Evolutionary conservation across 768 basidiomycete genomes (phyloP).

Genomic region (Boletales sp.): DNA sequence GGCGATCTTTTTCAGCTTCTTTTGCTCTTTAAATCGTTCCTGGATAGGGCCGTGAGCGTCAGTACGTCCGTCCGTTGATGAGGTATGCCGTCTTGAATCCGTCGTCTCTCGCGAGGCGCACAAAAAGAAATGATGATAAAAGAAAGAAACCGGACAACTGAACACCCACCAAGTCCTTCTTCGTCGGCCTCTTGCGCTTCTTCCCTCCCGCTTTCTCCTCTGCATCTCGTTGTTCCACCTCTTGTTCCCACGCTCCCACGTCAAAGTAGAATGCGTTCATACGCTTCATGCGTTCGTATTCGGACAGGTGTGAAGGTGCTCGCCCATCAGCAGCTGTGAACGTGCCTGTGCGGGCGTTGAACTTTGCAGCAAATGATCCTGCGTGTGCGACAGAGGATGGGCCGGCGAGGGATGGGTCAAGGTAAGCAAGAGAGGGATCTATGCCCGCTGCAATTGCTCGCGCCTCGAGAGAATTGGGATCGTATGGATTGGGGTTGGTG

Average conservation of each 20-base stretch:
- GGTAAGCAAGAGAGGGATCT: slow-evolving; percentile 74
- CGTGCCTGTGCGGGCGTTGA: slow-evolving; percentile 78
- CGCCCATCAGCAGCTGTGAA: slow-evolving; percentile 66
- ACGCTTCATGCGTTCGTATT: slow-evolving; percentile 71
- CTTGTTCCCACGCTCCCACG: slow-evolving; percentile 72
- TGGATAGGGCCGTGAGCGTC: slow-evolving; percentile 30
- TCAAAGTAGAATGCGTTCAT: slow-evolving; percentile 92
- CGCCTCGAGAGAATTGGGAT: slow-evolving; percentile 52
- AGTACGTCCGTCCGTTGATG: slow-evolving; percentile 24
- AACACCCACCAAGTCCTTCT: slow-evolving; percentile 75
- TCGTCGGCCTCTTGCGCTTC: slow-evolving; percentile 75
- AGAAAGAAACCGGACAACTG: background rate
- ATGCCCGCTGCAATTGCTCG: slow-evolving; percentile 78
- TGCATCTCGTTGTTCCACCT: slow-evolving; percentile 49
- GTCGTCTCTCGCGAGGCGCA: slow-evolving; percentile 19
- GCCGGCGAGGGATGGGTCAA: slow-evolving; percentile 66
- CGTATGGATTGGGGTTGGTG: slow-evolving; percentile 18
- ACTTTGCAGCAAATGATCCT: slow-evolving; percentile 61
- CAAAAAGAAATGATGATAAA: slow-evolving; percentile 16
- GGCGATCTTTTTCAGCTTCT: slow-evolving; percentile 76
- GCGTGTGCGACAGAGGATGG: slow-evolving; percentile 29
- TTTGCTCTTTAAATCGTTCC: slow-evolving; percentile 85
- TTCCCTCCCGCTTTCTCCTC: slow-evolving; percentile 54
- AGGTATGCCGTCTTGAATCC: slow-evolving; percentile 14
- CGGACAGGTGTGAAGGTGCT: slow-evolving; percentile 72